These are phyloP conservation scores for Exophiala sp. DNA, from an alignment of 2,329 filamentous ascomycete species.

Conservation along the genomic window DNA sequence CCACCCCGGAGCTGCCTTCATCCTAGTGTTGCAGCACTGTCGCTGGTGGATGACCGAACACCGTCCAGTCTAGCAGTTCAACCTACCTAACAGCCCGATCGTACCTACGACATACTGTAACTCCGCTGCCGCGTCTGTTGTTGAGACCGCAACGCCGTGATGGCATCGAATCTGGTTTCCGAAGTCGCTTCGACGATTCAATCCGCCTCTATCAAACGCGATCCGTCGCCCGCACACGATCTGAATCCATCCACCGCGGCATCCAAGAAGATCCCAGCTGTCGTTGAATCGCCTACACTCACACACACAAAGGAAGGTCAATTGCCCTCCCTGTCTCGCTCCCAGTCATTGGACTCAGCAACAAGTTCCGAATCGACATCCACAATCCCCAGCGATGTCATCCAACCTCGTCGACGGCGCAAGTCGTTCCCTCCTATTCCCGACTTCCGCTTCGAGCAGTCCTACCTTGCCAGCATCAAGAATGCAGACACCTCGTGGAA, in stretches of 20 bases:
- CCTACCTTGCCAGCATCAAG: slow-evolving; percentile 85
- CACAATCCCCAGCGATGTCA: slow-evolving; percentile 46
- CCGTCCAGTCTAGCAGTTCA: too few species aligned
- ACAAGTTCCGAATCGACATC: slow-evolving; percentile 39
- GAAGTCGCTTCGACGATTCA: slow-evolving; percentile 76
- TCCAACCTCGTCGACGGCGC: slow-evolving; percentile 36
- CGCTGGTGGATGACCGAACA: too few species aligned
- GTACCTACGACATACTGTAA: too few species aligned
- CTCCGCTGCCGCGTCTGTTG: neutral
- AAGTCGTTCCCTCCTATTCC: slow-evolving; percentile 62
- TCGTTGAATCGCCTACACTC: slow-evolving; percentile 12
- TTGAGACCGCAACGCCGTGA: slow-evolving; percentile 32
- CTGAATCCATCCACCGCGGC: slow-evolving; percentile 72
- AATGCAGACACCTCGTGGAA: slow-evolving; percentile 72
- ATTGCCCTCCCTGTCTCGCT: slow-evolving; percentile 30
- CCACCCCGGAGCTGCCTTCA: too few species aligned
- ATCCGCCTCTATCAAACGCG: slow-evolving; percentile 66
- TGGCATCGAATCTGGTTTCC: slow-evolving; percentile 54
- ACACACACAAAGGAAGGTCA: neutral
- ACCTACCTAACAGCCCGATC: too few species aligned
- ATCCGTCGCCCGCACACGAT: slow-evolving; percentile 68
- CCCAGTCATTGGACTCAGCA: slow-evolving; percentile 38
- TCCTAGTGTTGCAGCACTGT: too few species aligned
- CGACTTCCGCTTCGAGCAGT: slow-evolving; percentile 94
- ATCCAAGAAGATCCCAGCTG: slow-evolving; percentile 59